Evolutionary conservation across 805 yeast genomes (phyloP).

Genomic region (Ogataea ganodermae): DNA sequence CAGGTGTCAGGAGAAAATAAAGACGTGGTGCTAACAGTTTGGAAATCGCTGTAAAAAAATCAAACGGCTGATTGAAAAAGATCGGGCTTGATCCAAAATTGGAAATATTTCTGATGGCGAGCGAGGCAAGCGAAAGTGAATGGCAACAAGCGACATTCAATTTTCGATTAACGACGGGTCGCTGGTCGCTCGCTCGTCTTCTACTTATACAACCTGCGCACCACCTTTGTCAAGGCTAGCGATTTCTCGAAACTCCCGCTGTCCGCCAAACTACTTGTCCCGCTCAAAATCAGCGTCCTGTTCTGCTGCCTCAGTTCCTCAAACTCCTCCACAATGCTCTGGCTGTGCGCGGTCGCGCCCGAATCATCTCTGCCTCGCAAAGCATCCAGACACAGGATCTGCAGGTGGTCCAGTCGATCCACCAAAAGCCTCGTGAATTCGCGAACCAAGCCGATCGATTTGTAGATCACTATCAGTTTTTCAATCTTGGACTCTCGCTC

Average conservation of each 20-base stretch:
- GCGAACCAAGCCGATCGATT: slow-evolving; percentile 6
- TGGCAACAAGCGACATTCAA: too few species aligned
- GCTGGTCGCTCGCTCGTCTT: too few species aligned
- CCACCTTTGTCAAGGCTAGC: slow-evolving; percentile 20
- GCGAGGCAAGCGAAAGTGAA: too few species aligned
- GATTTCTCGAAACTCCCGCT: slow-evolving; percentile 16
- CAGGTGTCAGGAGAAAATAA: background rate
- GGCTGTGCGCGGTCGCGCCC: background rate
- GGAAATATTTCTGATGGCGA: slow-evolving; percentile 5
- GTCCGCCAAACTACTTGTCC: background rate
- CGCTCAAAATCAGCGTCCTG: slow-evolving; percentile 9
- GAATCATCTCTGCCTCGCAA: slow-evolving; percentile 2
- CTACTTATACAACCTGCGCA: slow-evolving; percentile 17
- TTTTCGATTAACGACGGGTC: too few species aligned
- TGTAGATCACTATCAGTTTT: slow-evolving; percentile 10
- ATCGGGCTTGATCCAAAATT: background rate
- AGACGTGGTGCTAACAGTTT: background rate
- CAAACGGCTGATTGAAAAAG: background rate
- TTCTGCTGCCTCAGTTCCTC: slow-evolving; percentile 11
- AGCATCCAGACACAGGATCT: background rate
- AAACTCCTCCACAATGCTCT: slow-evolving; percentile 18
- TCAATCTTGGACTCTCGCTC: slow-evolving; percentile 15
- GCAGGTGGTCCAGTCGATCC: slow-evolving; percentile 4
- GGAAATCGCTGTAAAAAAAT: background rate
- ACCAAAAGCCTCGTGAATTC: slow-evolving; percentile 7